These are phyloP conservation scores for Alliaria petiolata DNA, from an alignment of 345 rosid species.

Conservation along the genomic window DNA sequence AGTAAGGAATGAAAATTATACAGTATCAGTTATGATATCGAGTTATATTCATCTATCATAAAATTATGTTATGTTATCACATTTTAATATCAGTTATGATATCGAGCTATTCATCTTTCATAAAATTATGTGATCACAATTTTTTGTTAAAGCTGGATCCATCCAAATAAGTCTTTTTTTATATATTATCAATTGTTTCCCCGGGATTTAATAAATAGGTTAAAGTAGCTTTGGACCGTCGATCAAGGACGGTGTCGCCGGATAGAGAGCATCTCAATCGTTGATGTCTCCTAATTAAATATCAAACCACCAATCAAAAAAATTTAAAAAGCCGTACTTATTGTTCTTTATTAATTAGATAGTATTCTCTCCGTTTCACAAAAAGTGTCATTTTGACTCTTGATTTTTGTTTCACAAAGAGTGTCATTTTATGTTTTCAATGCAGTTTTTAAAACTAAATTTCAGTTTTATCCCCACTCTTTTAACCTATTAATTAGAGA, in stretches of 20 bases:
- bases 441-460: too few species aligned
- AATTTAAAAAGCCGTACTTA: constrained; percentile 14
- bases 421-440: too few species aligned
- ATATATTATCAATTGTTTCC: background rate
- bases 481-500: too few species aligned
- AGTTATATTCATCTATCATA: background rate
- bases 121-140: background rate
- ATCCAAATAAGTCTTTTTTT: too few species aligned
- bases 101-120: background rate
- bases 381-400: too few species aligned
- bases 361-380: too few species aligned
- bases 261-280: constrained; percentile 31
- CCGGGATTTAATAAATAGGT: background rate
- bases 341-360: constrained; percentile 9
- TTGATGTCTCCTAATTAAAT: constrained; percentile 30
- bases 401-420: too few species aligned
- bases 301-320: constrained; percentile 6
- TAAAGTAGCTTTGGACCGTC: constrained; percentile 32
- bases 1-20: background rate
- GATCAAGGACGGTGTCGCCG: constrained; percentile 30
- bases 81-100: too few species aligned
- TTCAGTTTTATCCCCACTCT: too few species aligned
- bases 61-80: too few species aligned
- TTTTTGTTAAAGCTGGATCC: constrained; percentile 4
- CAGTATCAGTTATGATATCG: too few species aligned